These are phyloP conservation scores for Cephalotrichum gorgonifer DNA, from an alignment of 2,329 filamentous ascomycete species.

Conservation along the genomic window DNA sequence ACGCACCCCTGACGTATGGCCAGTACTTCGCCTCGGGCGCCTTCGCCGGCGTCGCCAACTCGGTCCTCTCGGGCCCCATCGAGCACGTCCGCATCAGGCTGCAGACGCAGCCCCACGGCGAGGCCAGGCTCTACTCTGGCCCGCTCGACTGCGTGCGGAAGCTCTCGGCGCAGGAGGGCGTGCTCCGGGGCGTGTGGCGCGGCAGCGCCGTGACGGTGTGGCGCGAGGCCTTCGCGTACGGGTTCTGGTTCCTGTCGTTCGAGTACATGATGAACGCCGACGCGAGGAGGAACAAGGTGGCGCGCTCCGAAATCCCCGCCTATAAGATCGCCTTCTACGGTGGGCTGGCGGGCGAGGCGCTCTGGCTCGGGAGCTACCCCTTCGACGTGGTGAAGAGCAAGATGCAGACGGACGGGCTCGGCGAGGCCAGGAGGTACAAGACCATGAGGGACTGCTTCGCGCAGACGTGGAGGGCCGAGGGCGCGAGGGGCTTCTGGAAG, in stretches of 20 bases:
- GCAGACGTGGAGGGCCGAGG: conserved; percentile 70
- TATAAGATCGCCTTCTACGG: conserved; percentile 89
- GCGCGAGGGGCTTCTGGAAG: conserved; percentile 83
- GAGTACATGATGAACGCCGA: conserved; percentile 95
- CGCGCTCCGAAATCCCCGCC: conserved; percentile 66
- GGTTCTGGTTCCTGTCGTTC: conserved; percentile 88
- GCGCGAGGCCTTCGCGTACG: conserved; percentile 90
- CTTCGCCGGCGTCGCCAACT: conserved; percentile 87
- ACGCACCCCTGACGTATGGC: conserved; percentile 56
- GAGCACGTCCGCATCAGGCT: conserved; percentile 95
- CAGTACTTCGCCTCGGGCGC: conserved; percentile 90
- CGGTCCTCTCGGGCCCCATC: conserved; percentile 78
- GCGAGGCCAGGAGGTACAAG: conserved; percentile 57
- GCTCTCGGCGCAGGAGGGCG: conserved; percentile 55
- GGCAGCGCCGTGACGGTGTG: conserved; percentile 77
- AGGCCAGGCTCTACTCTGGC: conserved; percentile 65
- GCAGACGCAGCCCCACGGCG: conserved; percentile 90
- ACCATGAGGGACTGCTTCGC: conserved; percentile 84
- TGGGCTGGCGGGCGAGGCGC: conserved; percentile 81
- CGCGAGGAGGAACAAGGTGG: conserved; percentile 63
- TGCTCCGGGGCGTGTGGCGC: conserved; percentile 70
- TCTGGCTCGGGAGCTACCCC: conserved; percentile 91
- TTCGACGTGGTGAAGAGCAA: conserved; percentile 98
- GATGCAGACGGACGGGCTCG: conserved; percentile 97
- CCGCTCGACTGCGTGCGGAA: conserved; percentile 87